Base-by-base conservation (phyloP, 176 grass and related monocot species). In the Raddia distichophylla region DNA sequence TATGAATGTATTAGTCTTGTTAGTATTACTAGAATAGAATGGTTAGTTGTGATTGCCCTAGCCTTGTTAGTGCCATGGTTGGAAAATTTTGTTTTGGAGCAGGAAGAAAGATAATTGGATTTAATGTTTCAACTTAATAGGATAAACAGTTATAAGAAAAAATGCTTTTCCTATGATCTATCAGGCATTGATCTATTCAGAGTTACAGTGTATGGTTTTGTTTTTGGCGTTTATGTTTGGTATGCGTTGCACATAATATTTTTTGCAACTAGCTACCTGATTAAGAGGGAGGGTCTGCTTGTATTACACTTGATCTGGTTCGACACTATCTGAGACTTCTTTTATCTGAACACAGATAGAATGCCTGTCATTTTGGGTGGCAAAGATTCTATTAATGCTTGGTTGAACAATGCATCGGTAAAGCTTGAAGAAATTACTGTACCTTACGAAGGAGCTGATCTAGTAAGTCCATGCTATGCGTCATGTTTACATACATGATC, bases 281-380 rank as follows among this genome's bases (percentile, higher is more conserved):
- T 77, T 19, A 5, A 12, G 3, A 44, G 16, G 2, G 8, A 79
- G 10, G 27, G 7, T 12, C 27, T 80, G 6, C 84, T 58, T 73
- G 58, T 22, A 67, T 60, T 71, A 77, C 16, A 13, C 71, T 72
- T 58, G 35, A 10, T 81, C 85, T 64, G 50, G 2, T 43, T 51
- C 48, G 58, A 46, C 68, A 69, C 34, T 69, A 44, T 64, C 44
- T 91, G 53, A 83, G 18, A 13, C 12, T 82, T 55, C 10, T 82
- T 55, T 9, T 70, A 73, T 80, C 6, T 90, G 78, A 52, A 63
- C 56, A 74, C 92, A 98, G 95, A 98, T 89, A 81, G 90, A 81
- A 94, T 94, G 95, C 95, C 95, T 27, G 90, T 94, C 20, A 89
- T 98, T 62, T 92, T 94, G 72, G 84, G 92, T 66, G 49, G 76